These are phyloP conservation scores for Talaromyces borbonicus DNA, from an alignment of 495 filamentous ascomycete species.

Conservation along the genomic window DNA sequence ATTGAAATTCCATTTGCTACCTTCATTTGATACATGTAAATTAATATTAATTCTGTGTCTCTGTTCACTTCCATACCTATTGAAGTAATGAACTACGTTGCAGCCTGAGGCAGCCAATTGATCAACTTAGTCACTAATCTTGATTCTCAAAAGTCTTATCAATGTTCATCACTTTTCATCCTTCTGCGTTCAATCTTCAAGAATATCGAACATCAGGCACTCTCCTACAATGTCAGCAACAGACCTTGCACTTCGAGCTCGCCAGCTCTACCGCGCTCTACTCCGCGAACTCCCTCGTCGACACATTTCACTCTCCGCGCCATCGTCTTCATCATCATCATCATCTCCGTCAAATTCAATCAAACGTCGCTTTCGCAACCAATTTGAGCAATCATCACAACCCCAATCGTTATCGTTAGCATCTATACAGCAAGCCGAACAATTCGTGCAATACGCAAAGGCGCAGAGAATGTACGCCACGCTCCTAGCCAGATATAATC, in stretches of 20 bases:
- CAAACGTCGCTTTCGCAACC: constrained; percentile 4
- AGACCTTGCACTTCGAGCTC: constrained; percentile 37
- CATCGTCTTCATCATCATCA: constrained; percentile 47
- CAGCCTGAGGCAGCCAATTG: neutral
- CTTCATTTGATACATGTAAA: too few species aligned
- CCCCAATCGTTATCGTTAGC: neutral
- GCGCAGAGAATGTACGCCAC: constrained; percentile 75
- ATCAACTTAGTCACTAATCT: neutral
- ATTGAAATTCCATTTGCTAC: too few species aligned
- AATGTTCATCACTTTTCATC: neutral
- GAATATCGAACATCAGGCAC: neutral
- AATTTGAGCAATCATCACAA: constrained; percentile 1
- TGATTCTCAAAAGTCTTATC: too few species aligned
- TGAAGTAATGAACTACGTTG: too few species aligned
- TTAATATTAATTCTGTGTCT: too few species aligned
- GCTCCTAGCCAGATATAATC: constrained; percentile 85
- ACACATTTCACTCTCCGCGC: constrained; percentile 36
- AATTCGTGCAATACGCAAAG: constrained; percentile 67
- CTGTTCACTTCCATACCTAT: too few species aligned
- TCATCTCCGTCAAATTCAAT: constrained; percentile 32
- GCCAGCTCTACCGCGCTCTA: constrained; percentile 78
- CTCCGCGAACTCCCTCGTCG: constrained; percentile 83
- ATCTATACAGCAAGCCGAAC: constrained; percentile 51
- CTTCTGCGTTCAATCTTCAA: neutral
- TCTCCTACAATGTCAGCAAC: neutral